Evolutionary conservation across 176 grass and related monocot species (phyloP), one percentile per base, ranked within the genome.

Genomic region (Microstegium vimineum): DNA sequence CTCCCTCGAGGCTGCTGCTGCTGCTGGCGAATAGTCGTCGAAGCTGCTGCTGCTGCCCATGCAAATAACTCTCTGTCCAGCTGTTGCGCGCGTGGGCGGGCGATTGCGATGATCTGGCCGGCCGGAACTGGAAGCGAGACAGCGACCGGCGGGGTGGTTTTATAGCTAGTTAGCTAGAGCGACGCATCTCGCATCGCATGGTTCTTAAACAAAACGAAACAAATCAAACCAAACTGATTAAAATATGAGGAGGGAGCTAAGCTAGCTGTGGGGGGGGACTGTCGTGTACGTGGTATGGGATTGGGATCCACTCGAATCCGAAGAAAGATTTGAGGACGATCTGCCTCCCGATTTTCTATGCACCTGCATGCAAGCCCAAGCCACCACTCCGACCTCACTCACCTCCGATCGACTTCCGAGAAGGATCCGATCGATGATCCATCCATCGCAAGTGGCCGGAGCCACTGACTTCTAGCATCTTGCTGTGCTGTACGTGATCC

Each of bases 291-390:
- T 17, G 79, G 75, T 35, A 67, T 5, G 66, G 32, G 76, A 81
- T 89, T 6, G 49, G 18, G 51, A 56, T 56, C 49, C 49, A 20
- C 8, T n/a, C 5, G 51, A 56, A 56, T 56, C 87, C 76, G 47
- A 9, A 13, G 71, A 89, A 81, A 89, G 82, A 85, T 89, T 89
- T 75, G 17, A 62, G 82, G 62, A 69, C 69, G 67, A 88, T 88
- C 72, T 77, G 86, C 36, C 51, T 20, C 40, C 64, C 72, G 23
- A 36, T 88, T 80, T 85, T 81, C 62, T 81, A 84, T 41, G 28
- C 35, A 8, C 6, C 8, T 37, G 36, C 36, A 8, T 37, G 6
- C 36, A 17, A 3, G 7, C 32, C 15, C 17, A 20, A 35, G 34
- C 28, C 32, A 8, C 23, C 63, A n/a, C 64, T 33, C 28, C 36